Base-by-base conservation (phyloP, 345 rosid species). In the Gossypium australe region DNA sequence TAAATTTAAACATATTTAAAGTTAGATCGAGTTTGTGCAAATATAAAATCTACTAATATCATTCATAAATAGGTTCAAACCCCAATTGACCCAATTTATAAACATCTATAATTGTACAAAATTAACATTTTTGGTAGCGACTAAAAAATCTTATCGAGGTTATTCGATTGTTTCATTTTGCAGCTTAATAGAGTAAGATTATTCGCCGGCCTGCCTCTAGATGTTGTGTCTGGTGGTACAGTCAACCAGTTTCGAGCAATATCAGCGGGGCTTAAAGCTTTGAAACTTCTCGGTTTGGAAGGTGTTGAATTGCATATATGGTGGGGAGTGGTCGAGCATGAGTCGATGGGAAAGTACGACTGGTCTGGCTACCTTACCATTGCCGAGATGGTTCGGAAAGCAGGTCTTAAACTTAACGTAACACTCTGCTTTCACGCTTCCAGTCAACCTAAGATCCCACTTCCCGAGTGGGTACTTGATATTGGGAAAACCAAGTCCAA, bases 301-400 rank as follows among this genome's bases (percentile, higher is more conserved):
- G 97, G 98, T 18, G 88, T 94, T 70, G 98, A 94, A 88, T 80
- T 94, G 70, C 97, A 95, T 0, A 77, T 92, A 14, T 94, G 97
- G 87, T 94, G 98, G 98, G 95, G 97, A 45, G 79, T 91, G 1
- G 98, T 72, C 14, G 98, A 94, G 87, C 92, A 89, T 82, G 92
- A 89, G 82, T 84, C 83, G 44, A 82, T 81, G 79, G 97, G 95
- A 2, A 84, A 81, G 75, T 92, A 89, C 22, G 78, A 92, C 1
- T 94, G 97, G 97, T 89, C 95, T 1, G 91, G 91, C 34, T 89
- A 94, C 83, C 91, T 94, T 18, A 78, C 87, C 1, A 82, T 94
- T 14, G 95, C 89, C 8, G 92, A 94, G 76, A 87, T 94, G 90
- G 90, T 94, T 71, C 79, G 82, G 67, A 85, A 86, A 45, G 85